Conservation (phyloP, 208 protist species). For the Wallacemonas sp. region DNA sequence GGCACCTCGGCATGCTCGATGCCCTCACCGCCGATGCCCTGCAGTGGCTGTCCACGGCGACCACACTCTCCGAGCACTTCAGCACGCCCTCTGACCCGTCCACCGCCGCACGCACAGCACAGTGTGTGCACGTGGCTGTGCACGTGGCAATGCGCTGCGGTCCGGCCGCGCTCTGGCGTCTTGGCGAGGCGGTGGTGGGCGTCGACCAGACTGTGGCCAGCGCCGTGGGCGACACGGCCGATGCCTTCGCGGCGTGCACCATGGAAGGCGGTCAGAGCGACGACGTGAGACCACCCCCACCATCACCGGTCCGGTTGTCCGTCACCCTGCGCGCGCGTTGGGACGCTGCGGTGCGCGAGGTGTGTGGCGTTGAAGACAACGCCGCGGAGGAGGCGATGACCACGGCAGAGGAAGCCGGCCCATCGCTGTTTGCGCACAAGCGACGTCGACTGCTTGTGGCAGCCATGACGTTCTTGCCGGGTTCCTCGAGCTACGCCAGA, state of each 20-base stretch:
- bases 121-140: constrained; percentile 18
- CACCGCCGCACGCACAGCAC: not conserved
- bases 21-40: constrained; percentile 36
- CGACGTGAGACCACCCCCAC: not conserved
- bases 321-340: not conserved
- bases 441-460: constrained; percentile 10
- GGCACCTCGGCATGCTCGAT: constrained; percentile 36
- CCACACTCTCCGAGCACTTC: not conserved
- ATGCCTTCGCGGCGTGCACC: not conserved
- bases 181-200: too few species aligned
- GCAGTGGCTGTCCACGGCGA: constrained; percentile 20
- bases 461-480: constrained; percentile 11
- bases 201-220: too few species aligned
- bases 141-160: constrained; percentile 38
- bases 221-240: not conserved
- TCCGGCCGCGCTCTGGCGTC: constrained; percentile 25
- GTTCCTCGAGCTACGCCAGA: constrained; percentile 10
- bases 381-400: not conserved
- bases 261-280: not conserved
- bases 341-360: not conserved
- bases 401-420: too few species aligned
- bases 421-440: not conserved
- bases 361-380: not conserved
- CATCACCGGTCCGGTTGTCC: not conserved
- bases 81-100: not conserved